These are phyloP conservation scores for Wallemia mellicola DNA, from an alignment of 1,284 basidiomycete genomes.

Conservation along the genomic window DNA sequence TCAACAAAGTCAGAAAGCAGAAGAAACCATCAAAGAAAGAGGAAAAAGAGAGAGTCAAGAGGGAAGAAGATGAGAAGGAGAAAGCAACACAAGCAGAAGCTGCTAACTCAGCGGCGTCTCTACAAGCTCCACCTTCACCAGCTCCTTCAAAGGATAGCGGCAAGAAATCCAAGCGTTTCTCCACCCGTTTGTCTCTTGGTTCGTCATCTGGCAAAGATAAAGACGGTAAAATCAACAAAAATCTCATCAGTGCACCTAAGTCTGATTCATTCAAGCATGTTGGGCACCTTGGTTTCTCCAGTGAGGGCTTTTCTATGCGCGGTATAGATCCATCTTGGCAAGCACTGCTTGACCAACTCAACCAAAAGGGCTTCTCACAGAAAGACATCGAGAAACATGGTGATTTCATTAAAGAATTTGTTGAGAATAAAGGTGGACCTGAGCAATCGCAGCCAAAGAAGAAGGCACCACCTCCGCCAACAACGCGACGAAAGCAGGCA, in stretches of 20 bases:
- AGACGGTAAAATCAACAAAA: neutral
- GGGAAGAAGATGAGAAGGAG: constrained; percentile 35
- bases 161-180: neutral
- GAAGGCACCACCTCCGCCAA: constrained; percentile 24
- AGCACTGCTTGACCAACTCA: constrained; percentile 38
- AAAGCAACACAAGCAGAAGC: constrained; percentile 76
- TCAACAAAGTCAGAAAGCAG: constrained; percentile 21
- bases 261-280: constrained; percentile 54
- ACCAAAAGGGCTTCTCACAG: constrained; percentile 33
- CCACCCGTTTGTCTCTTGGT: neutral
- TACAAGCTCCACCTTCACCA: neutral
- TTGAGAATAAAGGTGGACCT: constrained; percentile 26
- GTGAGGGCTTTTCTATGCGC: constrained; percentile 54
- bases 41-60: constrained; percentile 20
- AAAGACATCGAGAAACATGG: constrained; percentile 40
- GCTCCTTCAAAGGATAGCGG: neutral
- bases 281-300: constrained; percentile 81
- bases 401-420: constrained; percentile 66
- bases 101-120: constrained; percentile 12
- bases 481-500: constrained; percentile 9
- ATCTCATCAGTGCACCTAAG: constrained; percentile 5
- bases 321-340: constrained; percentile 87
- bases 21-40: constrained; percentile 24
- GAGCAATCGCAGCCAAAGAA: constrained; percentile 15
- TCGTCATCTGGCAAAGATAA: neutral